phyloP scores from a whole-genome alignment of 805 yeast genomes.

The Candida yuanshanica region DNA sequence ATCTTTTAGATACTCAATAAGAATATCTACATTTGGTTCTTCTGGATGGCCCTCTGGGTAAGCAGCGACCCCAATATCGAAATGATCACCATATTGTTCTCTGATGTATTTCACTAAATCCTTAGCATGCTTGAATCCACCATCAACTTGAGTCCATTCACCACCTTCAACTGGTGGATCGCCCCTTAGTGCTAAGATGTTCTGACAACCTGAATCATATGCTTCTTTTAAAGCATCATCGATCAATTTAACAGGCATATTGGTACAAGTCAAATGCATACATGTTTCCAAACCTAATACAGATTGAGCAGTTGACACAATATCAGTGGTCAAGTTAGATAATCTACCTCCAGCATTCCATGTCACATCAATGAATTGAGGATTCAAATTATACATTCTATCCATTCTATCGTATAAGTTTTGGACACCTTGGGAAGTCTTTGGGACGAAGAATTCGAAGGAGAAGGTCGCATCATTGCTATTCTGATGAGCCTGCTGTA shows the following conservation, averaged over 20 bases:
- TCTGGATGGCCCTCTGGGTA: constrained; percentile 98
- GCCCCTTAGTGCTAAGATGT: constrained; percentile 90
- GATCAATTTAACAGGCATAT: constrained; percentile 76
- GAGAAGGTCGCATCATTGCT: constrained; percentile 67
- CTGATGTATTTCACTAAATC: constrained; percentile 80
- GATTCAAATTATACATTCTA: constrained; percentile 88
- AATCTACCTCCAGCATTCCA: constrained; percentile 98
- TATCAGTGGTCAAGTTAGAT: constrained; percentile 79
- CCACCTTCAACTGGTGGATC: constrained; percentile 81
- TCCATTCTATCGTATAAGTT: constrained; percentile 96
- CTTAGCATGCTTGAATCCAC: constrained; percentile 84
- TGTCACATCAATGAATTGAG: constrained; percentile 90
- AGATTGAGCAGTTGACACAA: constrained; percentile 86
- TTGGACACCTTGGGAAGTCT: constrained; percentile 94
- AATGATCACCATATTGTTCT: constrained; percentile 74
- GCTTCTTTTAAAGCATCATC: constrained; percentile 85
- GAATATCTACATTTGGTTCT: constrained; percentile 44
- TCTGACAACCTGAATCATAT: constrained; percentile 87
- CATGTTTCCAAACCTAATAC: constrained; percentile 92
- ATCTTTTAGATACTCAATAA: constrained; percentile 62
- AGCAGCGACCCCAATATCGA: constrained; percentile 94
- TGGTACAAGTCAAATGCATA: constrained; percentile 96
- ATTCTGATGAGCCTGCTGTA: constrained; percentile 26
- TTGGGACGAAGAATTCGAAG: constrained; percentile 95
- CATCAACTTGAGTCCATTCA: constrained; percentile 40